Conservation (phyloP, 2,329 filamentous ascomycete genomes). For the Trichoderma semiorbis region DNA sequence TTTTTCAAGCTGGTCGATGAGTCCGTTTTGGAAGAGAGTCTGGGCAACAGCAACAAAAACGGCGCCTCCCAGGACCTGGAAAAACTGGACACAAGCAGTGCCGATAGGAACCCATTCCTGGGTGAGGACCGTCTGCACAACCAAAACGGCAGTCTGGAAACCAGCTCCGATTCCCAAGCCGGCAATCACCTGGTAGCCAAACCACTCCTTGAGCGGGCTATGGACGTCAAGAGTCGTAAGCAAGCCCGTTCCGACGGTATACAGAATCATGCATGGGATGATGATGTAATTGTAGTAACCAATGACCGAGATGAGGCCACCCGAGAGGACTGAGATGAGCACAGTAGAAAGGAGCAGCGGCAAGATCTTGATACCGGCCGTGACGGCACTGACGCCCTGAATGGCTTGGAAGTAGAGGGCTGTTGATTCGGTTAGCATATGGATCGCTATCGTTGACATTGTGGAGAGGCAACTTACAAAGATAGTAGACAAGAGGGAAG, state of each 20-base stretch:
- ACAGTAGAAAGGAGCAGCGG: slow-evolving; percentile 51
- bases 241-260: slow-evolving; percentile 49
- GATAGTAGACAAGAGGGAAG: slow-evolving; percentile 52
- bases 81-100: slow-evolving; percentile 55
- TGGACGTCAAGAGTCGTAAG: slow-evolving; percentile 50
- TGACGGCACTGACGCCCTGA: slow-evolving; percentile 48
- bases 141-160: slow-evolving; percentile 47
- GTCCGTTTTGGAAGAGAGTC: slow-evolving; percentile 63
- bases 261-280: slow-evolving; percentile 40
- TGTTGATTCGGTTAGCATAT: slow-evolving; percentile 20
- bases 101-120: slow-evolving; percentile 48
- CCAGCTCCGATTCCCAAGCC: slow-evolving; percentile 52
- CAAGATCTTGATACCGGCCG: slow-evolving; percentile 54
- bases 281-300: slow-evolving; percentile 43
- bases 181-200: slow-evolving; percentile 55
- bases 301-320: slow-evolving; percentile 39
- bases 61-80: slow-evolving; percentile 63
- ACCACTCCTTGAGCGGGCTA: slow-evolving; percentile 49
- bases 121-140: slow-evolving; percentile 50
- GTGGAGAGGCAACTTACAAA: slow-evolving; percentile 37
- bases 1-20: slow-evolving; percentile 49
- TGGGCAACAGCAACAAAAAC: slow-evolving; percentile 63
- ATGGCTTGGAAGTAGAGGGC: slow-evolving; percentile 54
- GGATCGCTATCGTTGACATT: background rate
- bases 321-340: slow-evolving; percentile 44